Evolutionary conservation across 352 stramenopile species (phyloP), one percentile per base, ranked within the genome.

Genomic region (Phytophthora hybrid): DNA sequence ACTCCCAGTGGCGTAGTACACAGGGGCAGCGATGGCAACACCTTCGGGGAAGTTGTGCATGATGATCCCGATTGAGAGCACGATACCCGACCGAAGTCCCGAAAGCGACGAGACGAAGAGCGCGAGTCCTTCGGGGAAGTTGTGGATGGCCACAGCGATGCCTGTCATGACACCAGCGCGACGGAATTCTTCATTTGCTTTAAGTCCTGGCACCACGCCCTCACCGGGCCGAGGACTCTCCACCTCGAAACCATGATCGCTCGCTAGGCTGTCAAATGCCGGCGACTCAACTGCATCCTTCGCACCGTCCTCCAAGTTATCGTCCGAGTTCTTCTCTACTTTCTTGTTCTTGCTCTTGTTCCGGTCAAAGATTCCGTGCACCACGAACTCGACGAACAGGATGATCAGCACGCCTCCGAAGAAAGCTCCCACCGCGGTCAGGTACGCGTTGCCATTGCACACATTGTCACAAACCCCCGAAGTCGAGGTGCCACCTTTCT

Each of bases 31-130:
- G 14, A 99, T 92, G 61, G 94, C 98, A 9, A 99, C 74, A 18
- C 97, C 97, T 68, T 99, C 97, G 0, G 97, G 97, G 69, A 99
- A 97, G 74, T 99, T 99, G 83, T 99, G 97, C 39, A 99, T 86
- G 16, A 94, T 97, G 72, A 99, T 99, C 16, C 93, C 97, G 59
- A 99, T 78, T 2, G 97, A 97, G 5, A 99, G 83, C 47, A 97
- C 88, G 31, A 92, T 78, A 47, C 97, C 97, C 10, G 98, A 85
- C 3, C 74, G 81, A 11, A 98, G 90, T 72, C 98, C 94, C 21
- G 92, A 77, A 0, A 99, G 77, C 13, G 95, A 93, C 0, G 92
- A 96, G 18, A 99, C 95, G 70, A 98, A 99, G 5, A 98, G 98
- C 13, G 97, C 98, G 8, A 99, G 71, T 0, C 97, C 97, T 71